Evolutionary conservation across 495 filamentous ascomycete genomes (phyloP).

Genomic region (Aspergillus mulundensis): DNA sequence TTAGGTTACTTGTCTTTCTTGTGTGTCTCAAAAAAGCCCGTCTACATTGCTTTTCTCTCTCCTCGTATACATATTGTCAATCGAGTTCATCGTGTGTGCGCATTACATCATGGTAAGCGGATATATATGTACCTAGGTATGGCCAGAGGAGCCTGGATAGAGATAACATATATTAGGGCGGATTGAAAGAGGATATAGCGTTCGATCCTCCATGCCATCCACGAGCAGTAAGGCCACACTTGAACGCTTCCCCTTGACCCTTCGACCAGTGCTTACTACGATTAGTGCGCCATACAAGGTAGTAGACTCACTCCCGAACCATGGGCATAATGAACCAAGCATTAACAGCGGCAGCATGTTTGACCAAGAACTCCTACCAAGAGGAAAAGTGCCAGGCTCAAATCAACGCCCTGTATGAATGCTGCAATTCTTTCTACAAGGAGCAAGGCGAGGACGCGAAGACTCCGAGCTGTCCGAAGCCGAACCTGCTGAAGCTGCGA

Average conservation of each 20-base stretch:
- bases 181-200: constrained; percentile 65
- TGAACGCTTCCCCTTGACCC: constrained; percentile 22
- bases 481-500: constrained; percentile 72
- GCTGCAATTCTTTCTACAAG: constrained; percentile 86
- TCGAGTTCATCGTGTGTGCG: neutral
- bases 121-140: neutral
- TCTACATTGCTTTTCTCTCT: neutral
- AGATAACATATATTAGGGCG: constrained; percentile 31
- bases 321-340: neutral
- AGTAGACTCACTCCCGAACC: constrained; percentile 6
- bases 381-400: constrained; percentile 78
- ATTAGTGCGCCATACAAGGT: constrained; percentile 88
- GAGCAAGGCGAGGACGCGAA: constrained; percentile 71
- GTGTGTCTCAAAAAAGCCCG: neutral
- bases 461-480: constrained; percentile 81
- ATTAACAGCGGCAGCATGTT: constrained; percentile 58
- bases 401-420: constrained; percentile 91
- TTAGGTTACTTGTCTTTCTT: neutral
- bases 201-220: constrained; percentile 83
- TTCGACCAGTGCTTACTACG: constrained; percentile 11
- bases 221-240: constrained; percentile 62
- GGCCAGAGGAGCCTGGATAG: neutral
- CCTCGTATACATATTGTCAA: neutral
- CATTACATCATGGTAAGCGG: constrained; percentile 45
- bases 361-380: constrained; percentile 79